Evolutionary conservation across 108 stramenopile species (phyloP).

Genomic region (Pseudonitzschia delicatissima): DNA sequence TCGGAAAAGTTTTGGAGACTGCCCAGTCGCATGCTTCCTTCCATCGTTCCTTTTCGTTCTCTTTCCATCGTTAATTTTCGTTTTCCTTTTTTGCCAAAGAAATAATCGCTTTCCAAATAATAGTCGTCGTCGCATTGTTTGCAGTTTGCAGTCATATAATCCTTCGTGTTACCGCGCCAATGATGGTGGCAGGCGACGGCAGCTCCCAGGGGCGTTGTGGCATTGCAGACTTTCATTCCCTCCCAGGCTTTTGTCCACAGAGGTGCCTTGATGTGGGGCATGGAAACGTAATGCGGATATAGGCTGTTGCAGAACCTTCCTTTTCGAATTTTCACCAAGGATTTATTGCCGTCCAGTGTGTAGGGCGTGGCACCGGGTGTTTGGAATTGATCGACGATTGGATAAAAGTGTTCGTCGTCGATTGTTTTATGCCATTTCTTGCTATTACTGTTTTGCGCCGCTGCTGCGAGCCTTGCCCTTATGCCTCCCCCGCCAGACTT

Average conservation of each 20-base stretch:
- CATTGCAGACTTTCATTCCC: conserved; percentile 32
- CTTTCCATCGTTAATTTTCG: not conserved
- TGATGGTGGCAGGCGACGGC: conserved; percentile 33
- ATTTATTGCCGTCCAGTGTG: not conserved
- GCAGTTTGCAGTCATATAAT: not conserved
- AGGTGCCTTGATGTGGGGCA: not conserved
- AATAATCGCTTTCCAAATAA: conserved; percentile 4
- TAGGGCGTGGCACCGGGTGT: not conserved
- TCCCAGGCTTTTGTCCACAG: conserved; percentile 22
- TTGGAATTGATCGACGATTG: conserved; percentile 6
- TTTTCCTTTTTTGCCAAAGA: not conserved
- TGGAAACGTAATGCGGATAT: not conserved
- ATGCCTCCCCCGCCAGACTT: conserved; percentile 43
- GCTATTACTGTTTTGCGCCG: conserved; percentile 26
- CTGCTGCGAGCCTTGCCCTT: conserved; percentile 33
- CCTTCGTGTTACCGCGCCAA: not conserved
- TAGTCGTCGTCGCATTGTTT: not conserved
- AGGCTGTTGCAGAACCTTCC: conserved; percentile 32
- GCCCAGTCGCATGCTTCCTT: too few relatives aligned
- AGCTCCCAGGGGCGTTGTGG: conserved; percentile 39
- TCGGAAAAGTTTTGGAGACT: not conserved
- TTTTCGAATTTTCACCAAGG: not conserved
- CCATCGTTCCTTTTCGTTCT: not conserved
- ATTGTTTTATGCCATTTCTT: conserved; percentile 9
- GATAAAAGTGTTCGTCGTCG: conserved; percentile 30